Evolutionary conservation across 2,329 filamentous ascomycete genomes (phyloP).

Genomic region (Fusarium guadeloupense): DNA sequence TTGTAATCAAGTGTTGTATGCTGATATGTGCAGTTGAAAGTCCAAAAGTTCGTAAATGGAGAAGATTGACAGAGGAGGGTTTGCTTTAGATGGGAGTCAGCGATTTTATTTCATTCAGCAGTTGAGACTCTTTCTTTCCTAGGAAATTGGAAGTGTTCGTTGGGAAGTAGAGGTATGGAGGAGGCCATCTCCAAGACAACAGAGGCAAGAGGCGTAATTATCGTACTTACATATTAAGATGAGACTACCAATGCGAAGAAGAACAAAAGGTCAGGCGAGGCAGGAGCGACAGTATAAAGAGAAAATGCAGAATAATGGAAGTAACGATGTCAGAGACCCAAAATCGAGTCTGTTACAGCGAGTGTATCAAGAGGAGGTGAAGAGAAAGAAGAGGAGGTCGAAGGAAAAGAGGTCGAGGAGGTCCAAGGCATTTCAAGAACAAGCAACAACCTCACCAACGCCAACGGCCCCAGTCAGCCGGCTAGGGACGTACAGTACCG

Average conservation of each 20-base stretch:
- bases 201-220: background rate
- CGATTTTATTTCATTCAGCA: slow-evolving; percentile 10
- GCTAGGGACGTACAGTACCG: slow-evolving; percentile 1
- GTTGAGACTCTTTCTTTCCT: slow-evolving; percentile 5
- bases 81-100: slow-evolving; percentile 21
- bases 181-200: slow-evolving; percentile 30
- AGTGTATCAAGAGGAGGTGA: slow-evolving; percentile 28
- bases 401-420: slow-evolving; percentile 22
- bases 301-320: background rate
- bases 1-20: slow-evolving; percentile 7
- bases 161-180: slow-evolving; percentile 27
- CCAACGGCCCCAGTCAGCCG: slow-evolving; percentile 7
- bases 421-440: slow-evolving; percentile 23
- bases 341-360: slow-evolving; percentile 19
- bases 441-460: background rate
- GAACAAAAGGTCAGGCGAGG: background rate
- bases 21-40: slow-evolving; percentile 16
- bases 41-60: slow-evolving; percentile 15
- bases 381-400: slow-evolving; percentile 14
- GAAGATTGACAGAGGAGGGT: slow-evolving; percentile 12
- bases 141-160: slow-evolving; percentile 1
- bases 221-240: slow-evolving; percentile 25
- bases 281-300: slow-evolving; percentile 10
- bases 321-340: slow-evolving; percentile 21
- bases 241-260: background rate